Conservation (phyloP, 305 asterid species). For the Fraxinus nigra region DNA sequence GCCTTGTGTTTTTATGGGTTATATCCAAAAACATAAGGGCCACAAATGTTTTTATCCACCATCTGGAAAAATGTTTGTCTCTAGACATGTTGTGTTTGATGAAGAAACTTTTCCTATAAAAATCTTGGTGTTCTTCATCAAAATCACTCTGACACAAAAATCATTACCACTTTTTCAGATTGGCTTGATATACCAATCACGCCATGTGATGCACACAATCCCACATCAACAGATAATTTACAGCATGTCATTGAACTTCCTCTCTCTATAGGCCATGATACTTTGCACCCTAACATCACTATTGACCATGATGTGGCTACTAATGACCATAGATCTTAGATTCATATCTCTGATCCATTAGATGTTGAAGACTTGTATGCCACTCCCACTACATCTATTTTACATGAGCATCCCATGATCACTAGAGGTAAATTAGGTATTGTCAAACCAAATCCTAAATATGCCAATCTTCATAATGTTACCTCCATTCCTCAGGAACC, state of each 20-base stretch:
- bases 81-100: slow-evolving; percentile 3
- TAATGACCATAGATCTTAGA: not conserved
- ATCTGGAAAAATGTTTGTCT: not conserved
- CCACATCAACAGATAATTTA: no score
- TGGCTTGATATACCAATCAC: not conserved
- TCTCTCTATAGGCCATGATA: not conserved
- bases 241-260: not conserved
- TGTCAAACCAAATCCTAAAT: not conserved
- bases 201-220: not conserved
- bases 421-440: not conserved
- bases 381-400: not conserved
- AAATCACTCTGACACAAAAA: not conserved
- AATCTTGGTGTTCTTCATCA: not conserved
- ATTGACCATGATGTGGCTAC: no score
- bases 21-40: not conserved
- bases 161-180: not conserved
- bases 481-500: not conserved
- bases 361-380: not conserved
- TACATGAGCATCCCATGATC: not conserved
- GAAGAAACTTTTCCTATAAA: not conserved
- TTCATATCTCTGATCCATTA: not conserved
- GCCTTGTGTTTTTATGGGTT: not conserved
- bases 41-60: not conserved
- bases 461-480: not conserved
- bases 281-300: not conserved